phyloP scores from a whole-genome alignment of 495 filamentous ascomycete species.

The Letharia columbiana region DNA sequence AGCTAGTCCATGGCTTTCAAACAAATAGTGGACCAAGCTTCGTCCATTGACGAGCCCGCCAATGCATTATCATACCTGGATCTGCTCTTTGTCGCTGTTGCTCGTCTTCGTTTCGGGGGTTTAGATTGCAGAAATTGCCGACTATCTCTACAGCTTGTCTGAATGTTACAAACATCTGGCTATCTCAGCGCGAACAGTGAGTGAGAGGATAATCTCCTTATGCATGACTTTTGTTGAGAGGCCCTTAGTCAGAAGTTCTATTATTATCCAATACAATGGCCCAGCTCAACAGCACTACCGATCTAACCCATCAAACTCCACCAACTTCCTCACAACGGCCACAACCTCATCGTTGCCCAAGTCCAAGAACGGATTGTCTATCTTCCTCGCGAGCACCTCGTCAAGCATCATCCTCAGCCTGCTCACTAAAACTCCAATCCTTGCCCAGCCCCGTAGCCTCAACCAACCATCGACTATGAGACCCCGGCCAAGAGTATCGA shows the following conservation, averaged over 20 bases:
- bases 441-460: conserved; percentile 81
- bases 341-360: conserved; percentile 56
- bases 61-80: background rate
- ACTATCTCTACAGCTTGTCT: background rate
- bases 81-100: background rate
- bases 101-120: background rate
- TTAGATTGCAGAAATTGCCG: background rate
- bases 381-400: conserved; percentile 62
- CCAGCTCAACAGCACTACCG: background rate
- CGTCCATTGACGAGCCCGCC: background rate
- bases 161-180: background rate
- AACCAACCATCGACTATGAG: conserved; percentile 92
- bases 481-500: conserved; percentile 83
- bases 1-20: background rate
- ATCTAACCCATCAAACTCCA: conserved; percentile 85
- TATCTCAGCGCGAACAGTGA: background rate
- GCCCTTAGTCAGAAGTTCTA: background rate
- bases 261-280: background rate
- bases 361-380: conserved; percentile 63
- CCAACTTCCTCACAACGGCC: conserved; percentile 61
- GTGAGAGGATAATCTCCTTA: background rate
- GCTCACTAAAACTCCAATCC: conserved; percentile 84
- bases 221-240: background rate
- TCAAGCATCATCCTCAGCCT: conserved; percentile 81
- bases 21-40: background rate